phyloP scores from a whole-genome alignment of 169 alveolate species.

The Toxoplasma gondii region DNA sequence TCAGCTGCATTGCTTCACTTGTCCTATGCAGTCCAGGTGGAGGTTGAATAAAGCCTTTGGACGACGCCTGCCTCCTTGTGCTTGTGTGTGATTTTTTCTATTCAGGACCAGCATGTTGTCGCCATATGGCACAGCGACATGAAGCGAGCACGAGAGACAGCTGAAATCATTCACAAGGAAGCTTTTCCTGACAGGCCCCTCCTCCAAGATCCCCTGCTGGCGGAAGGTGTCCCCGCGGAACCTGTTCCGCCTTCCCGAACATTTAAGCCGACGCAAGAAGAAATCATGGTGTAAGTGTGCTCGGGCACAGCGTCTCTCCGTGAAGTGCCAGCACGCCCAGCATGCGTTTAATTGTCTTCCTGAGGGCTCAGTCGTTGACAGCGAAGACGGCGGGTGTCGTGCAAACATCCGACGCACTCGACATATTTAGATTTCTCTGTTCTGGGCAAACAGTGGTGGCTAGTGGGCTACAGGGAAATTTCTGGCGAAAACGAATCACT shows the following conservation, averaged over 20 bases:
- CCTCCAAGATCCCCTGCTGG: slow-evolving; percentile 18
- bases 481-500: too few species aligned
- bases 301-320: background rate
- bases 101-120: background rate
- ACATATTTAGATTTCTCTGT: too few species aligned
- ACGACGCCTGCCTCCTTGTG: background rate
- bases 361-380: too few species aligned
- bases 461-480: too few species aligned
- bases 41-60: background rate
- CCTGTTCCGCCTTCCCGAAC: slow-evolving; percentile 12
- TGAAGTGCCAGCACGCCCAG: too few species aligned
- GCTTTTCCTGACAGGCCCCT: background rate
- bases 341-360: too few species aligned
- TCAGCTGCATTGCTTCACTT: background rate
- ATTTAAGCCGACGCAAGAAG: background rate
- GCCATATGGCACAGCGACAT: slow-evolving; percentile 30
- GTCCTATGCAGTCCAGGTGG: background rate
- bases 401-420: too few species aligned
- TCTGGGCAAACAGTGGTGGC: too few species aligned
- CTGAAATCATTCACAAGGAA: background rate
- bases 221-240: slow-evolving; percentile 22
- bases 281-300: background rate
- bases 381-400: too few species aligned
- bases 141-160: slow-evolving; percentile 36
- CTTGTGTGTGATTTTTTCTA: background rate